Evolutionary conservation across 179 eudicot genomes (phyloP).

Genomic region (Amaranthus tricolor): DNA sequence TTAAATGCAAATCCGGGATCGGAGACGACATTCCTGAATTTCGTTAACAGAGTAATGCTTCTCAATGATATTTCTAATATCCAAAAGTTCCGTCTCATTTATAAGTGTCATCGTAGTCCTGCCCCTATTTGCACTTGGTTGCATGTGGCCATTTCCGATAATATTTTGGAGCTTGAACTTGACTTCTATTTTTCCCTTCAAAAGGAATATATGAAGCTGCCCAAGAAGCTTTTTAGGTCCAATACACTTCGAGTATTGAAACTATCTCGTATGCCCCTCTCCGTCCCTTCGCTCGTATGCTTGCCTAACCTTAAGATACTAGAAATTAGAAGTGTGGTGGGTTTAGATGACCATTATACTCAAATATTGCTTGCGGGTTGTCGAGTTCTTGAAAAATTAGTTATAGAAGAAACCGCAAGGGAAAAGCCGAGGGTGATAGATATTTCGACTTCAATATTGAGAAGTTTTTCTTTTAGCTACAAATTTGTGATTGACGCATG

Average conservation of each 20-base stretch:
- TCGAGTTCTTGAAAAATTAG: slow-evolving; percentile 29
- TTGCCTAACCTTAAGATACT: slow-evolving; percentile 30
- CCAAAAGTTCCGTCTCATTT: slow-evolving; percentile 28
- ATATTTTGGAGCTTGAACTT: slow-evolving; percentile 28
- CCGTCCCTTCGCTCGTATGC: slow-evolving; percentile 22
- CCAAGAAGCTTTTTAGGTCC: slow-evolving; percentile 22
- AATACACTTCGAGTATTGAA: slow-evolving; percentile 25
- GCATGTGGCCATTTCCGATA: slow-evolving; percentile 18
- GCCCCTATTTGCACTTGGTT: slow-evolving; percentile 29
- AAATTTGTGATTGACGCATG: slow-evolving; percentile 20
- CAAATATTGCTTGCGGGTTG: slow-evolving; percentile 30
- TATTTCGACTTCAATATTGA: slow-evolving; percentile 20
- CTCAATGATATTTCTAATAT: slow-evolving; percentile 18
- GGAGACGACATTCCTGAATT: slow-evolving; percentile 25
- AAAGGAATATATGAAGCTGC: slow-evolving; percentile 6
- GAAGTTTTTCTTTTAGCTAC: slow-evolving; percentile 20
- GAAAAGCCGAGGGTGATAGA: slow-evolving; percentile 25
- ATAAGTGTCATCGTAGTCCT: slow-evolving; percentile 22
- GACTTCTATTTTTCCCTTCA: slow-evolving; percentile 20
- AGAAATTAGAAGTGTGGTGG: slow-evolving; percentile 25
- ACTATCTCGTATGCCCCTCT: slow-evolving; percentile 30
- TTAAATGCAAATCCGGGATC: slow-evolving; percentile 11
- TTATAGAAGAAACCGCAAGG: slow-evolving; percentile 31
- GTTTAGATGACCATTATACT: slow-evolving; percentile 20
- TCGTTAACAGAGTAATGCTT: slow-evolving; percentile 31